phyloP scores from a whole-genome alignment of 129 eudicot species.

The Flaveria brownii region DNA sequence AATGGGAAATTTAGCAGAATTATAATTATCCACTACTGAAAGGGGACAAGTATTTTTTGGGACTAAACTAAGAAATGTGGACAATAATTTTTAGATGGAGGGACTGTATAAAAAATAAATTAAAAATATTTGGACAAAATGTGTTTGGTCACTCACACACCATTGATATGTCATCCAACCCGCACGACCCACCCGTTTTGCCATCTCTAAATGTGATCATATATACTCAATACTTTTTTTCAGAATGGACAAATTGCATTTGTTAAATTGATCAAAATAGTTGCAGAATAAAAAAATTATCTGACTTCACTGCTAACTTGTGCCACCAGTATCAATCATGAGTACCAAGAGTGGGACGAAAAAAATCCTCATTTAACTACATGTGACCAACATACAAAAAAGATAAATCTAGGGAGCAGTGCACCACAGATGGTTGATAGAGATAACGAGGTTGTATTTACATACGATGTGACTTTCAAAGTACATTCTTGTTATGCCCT shows the following conservation, averaged over 20 bases:
- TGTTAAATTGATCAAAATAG: not conserved
- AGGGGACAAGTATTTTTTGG: too few relatives aligned
- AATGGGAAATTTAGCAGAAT: too few relatives aligned
- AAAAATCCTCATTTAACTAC: constrained; percentile 64
- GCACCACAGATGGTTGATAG: constrained; percentile 81
- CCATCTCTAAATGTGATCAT: constrained; percentile 8
- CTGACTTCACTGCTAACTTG: constrained; percentile 17
- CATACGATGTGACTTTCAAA: constrained; percentile 84
- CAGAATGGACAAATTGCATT: not conserved
- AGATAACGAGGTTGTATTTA: constrained; percentile 61
- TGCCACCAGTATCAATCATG: constrained; percentile 66
- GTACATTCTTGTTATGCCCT: constrained; percentile 36
- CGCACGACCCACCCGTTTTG: not conserved
- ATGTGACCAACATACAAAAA: constrained; percentile 65
- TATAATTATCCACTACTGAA: too few relatives aligned
- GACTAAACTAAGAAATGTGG: not conserved
- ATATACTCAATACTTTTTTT: not conserved
- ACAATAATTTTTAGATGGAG: not conserved
- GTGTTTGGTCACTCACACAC: too few relatives aligned
- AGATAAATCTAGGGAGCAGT: constrained; percentile 55
- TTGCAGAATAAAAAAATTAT: not conserved
- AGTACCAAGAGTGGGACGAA: constrained; percentile 80
- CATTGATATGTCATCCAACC: too few relatives aligned
- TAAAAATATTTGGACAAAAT: too few relatives aligned
- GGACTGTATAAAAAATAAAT: not conserved